Conservation (phyloP, 169 alveolate genomes). For the Pseudocohnilembus persalinus region DNA sequence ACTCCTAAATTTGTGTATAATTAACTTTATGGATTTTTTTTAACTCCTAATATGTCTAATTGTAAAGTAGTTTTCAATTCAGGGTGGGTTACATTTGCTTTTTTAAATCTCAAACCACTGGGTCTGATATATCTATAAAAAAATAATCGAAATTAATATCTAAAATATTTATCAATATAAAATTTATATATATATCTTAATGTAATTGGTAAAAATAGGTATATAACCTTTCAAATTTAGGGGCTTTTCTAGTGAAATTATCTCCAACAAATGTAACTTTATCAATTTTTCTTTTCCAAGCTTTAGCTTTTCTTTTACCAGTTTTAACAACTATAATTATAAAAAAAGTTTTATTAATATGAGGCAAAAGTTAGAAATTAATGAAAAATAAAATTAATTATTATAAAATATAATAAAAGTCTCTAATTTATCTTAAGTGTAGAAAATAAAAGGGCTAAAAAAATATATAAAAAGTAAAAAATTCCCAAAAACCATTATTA, state of each 20-base stretch:
- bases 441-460: too few relatives aligned
- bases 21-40: slow-evolving; percentile 97
- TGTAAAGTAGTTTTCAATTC: slow-evolving; percentile 96
- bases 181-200: neutral
- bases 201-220: neutral
- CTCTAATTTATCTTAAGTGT: too few relatives aligned
- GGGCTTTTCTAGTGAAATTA: slow-evolving; percentile 98
- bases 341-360: slow-evolving; percentile 71
- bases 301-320: slow-evolving; percentile 96
- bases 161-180: neutral
- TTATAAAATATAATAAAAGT: too few relatives aligned
- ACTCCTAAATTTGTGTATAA: slow-evolving; percentile 97
- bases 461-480: too few relatives aligned
- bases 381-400: too few relatives aligned
- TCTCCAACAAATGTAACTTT: slow-evolving; percentile 98
- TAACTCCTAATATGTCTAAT: slow-evolving; percentile 95
- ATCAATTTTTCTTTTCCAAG: slow-evolving; percentile 98
- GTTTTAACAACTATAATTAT: slow-evolving; percentile 81
- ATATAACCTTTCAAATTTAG: slow-evolving; percentile 94
- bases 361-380: too few relatives aligned
- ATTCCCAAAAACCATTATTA: too few relatives aligned
- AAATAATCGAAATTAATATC: neutral
- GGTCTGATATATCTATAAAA: slow-evolving; percentile 90
- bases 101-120: slow-evolving; percentile 96
- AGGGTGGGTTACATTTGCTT: slow-evolving; percentile 99